These are phyloP conservation scores for Thermothielavioides terrestris DNA, from an alignment of 495 filamentous ascomycete species.

Conservation along the genomic window DNA sequence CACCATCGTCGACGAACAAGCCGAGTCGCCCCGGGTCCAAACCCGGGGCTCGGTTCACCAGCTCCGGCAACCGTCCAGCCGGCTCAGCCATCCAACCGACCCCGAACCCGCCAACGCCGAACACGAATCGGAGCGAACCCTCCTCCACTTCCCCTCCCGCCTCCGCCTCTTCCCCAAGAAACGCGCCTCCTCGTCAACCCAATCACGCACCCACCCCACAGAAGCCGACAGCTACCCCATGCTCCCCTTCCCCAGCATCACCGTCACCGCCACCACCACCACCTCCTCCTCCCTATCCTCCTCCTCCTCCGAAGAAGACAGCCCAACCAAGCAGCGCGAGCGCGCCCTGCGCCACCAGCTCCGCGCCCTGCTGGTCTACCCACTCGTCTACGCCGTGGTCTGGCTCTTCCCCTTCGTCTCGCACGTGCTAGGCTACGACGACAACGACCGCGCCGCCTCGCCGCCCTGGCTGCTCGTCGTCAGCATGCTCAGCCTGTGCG, in stretches of 20 bases:
- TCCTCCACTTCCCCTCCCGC: too few species aligned
- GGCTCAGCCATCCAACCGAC: not conserved
- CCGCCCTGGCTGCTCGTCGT: conserved; percentile 47
- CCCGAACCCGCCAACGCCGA: not conserved
- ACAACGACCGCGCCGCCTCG: conserved; percentile 30
- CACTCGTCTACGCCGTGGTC: conserved; percentile 58
- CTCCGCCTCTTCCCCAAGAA: not conserved
- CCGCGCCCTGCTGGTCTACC: conserved; percentile 62
- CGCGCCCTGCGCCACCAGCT: conserved; percentile 61
- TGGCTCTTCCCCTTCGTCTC: conserved; percentile 64
- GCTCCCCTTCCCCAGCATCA: not conserved
- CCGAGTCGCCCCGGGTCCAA: too few species aligned
- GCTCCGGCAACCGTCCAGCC: not conserved
- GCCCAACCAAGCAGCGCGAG: conserved; percentile 37
- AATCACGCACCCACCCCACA: not conserved
- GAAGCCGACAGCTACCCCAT: not conserved
- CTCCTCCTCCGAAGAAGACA: conserved; percentile 7
- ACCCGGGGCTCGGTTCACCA: too few species aligned
- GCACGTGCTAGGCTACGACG: conserved; percentile 51
- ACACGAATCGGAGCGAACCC: not conserved
- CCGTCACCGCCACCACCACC: conserved; percentile 2
- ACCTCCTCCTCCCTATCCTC: not conserved
- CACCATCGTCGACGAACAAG: not conserved
- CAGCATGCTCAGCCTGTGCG: conserved; percentile 46
- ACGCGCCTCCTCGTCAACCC: not conserved